phyloP scores from a whole-genome alignment of 495 filamentous ascomycete species.

The Penicillium paxilli region DNA sequence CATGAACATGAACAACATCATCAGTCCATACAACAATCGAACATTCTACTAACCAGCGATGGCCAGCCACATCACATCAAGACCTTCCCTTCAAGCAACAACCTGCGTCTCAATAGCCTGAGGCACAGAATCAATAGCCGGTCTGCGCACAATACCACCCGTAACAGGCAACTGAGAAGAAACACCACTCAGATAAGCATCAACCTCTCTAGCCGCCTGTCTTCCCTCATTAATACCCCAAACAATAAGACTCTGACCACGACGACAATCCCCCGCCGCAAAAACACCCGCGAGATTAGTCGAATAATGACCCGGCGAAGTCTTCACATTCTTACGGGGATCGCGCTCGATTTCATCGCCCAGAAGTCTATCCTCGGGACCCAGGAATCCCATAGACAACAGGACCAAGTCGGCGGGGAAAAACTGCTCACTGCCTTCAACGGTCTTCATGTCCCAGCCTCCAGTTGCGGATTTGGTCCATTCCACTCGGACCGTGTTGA shows the following conservation, averaged over 20 bases:
- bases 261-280: conserved; percentile 93
- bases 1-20: background rate
- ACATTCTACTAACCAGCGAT: background rate
- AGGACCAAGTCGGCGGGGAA: conserved; percentile 97
- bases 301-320: conserved; percentile 80
- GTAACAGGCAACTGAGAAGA: conserved; percentile 85
- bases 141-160: conserved; percentile 88
- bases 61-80: background rate
- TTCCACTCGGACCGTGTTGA: conserved; percentile 96
- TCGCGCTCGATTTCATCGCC: conserved; percentile 90
- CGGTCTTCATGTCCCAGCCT: conserved; percentile 99
- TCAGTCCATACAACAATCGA: background rate
- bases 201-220: conserved; percentile 90
- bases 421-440: conserved; percentile 92
- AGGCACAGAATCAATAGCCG: conserved; percentile 55
- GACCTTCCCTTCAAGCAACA: conserved; percentile 31
- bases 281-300: conserved; percentile 91
- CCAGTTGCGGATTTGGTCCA: conserved; percentile 90
- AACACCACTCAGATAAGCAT: conserved; percentile 76
- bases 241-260: conserved; percentile 96
- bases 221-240: conserved; percentile 99
- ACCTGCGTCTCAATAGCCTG: conserved; percentile 27
- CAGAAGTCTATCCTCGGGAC: conserved; percentile 87
- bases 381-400: conserved; percentile 97
- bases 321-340: conserved; percentile 96